Base-by-base conservation (phyloP, 768 basidiomycete genomes). In the Coprinopsis cinerea region DNA sequence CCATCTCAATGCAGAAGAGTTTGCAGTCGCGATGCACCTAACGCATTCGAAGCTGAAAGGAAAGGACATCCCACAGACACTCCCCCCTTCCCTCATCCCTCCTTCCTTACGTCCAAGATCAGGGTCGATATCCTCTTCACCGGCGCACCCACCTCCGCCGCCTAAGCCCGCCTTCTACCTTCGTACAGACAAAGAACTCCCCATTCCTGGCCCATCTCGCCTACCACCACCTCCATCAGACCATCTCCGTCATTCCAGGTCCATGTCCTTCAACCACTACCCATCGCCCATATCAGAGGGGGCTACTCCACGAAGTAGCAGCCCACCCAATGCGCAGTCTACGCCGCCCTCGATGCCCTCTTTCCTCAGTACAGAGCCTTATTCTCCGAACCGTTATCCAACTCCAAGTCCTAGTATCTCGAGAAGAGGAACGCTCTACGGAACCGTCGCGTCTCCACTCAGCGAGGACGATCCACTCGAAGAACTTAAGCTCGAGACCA, bases 11-110 rank as follows among this genome's bases (percentile, higher is more conserved):
- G 54, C 57, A n/a, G 70, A 72, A 25, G 65, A 64, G 25, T 72
- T 74, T 48, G 64, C 64, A 0, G 57, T 72, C 14, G 67, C 68
- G 2, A 57, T 72, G 53, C 63, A 72, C 55, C 57, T 72, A 22
- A 61, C 68, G 18, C 62, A 66, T 35, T 61, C 58, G 34, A 61
- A 56, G 47, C 51, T 66, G 15, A 59, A 59, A 27, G 71, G 70
- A 7, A 57, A 57, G 41, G 62, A 64, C 20, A 47, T 71, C 22
- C 70, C 72, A 2, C 48, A 48, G 26, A 52, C 58, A 23, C 57
- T 71, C 20, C 64, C 72, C n/a, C n/a, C 47, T 1, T 63, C 66
- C 15, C 46, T 73, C 2, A 57, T 66, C 37, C 65, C 67, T 15
- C 65, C 65, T 9, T 61, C 63, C 2, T 48, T 64, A 14, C 44